These are phyloP conservation scores for Aquilaria malaccensis DNA, from an alignment of 345 rosid species.

Conservation along the genomic window DNA sequence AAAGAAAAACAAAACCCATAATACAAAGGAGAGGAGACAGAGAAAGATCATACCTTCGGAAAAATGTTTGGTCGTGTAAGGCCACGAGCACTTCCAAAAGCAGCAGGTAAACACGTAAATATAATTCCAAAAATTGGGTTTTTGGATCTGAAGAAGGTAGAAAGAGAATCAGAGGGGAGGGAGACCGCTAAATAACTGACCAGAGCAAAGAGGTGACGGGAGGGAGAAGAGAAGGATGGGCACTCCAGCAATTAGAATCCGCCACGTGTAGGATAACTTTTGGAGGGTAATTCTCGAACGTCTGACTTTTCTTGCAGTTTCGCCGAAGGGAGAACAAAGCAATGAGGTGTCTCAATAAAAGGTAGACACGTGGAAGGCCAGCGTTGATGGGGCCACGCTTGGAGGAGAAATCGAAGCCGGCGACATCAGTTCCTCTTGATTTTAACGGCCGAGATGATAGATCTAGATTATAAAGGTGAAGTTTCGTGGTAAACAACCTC, in stretches of 20 bases:
- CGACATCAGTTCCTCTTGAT: not conserved
- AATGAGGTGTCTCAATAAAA: too few relatives aligned
- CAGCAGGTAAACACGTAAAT: not conserved
- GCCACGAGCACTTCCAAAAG: slow-evolving; percentile 12
- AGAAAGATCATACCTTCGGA: slow-evolving; percentile 27
- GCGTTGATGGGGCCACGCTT: slow-evolving; percentile 1
- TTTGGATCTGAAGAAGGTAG: slow-evolving; percentile 27
- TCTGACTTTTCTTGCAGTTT: slow-evolving; percentile 11
- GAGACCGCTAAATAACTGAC: slow-evolving; percentile 20
- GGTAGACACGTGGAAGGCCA: not conserved
- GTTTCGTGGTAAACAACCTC: slow-evolving; percentile 11
- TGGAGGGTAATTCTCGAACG: slow-evolving; percentile 21
- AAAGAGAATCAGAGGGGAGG: slow-evolving; percentile 1
- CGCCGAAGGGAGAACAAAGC: too few relatives aligned
- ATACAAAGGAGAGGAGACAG: not conserved
- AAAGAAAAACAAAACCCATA: not conserved
- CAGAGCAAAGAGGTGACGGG: slow-evolving; percentile 18
- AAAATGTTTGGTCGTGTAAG: slow-evolving; percentile 11
- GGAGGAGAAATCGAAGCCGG: not conserved
- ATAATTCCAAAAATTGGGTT: not conserved
- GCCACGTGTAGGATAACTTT: slow-evolving; percentile 27
- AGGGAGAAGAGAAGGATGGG: slow-evolving; percentile 1
- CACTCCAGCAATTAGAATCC: not conserved
- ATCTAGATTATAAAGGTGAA: slow-evolving; percentile 3
- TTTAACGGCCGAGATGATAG: slow-evolving; percentile 9